Evolutionary conservation across 345 rosid species (phyloP), one percentile per base, ranked within the genome.

Genomic region (Syzygium jambos): DNA sequence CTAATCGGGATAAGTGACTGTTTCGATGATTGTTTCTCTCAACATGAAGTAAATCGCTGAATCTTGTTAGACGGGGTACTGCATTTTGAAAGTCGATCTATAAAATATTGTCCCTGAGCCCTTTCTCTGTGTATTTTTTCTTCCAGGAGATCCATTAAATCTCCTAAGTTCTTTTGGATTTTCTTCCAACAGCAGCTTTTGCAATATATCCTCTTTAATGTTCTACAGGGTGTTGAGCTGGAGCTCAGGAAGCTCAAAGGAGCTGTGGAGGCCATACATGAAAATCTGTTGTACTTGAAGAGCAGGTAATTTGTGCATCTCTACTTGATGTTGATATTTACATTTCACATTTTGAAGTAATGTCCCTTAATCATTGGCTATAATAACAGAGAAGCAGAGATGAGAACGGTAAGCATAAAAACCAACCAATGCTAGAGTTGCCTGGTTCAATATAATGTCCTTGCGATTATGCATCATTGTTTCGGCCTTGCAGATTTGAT

Each of bases 201-300:
- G 29, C 86, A 34, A 30, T 85, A 5, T 34, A 41, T 19, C 5
- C 52, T 49, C 86, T 38, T 85, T 54, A 83, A 30, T 5, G 84
- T 86, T 85, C n/a, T 86, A 65, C 86, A 97, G 99, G 99, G 99
- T 84, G 98, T 98, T 85, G 99, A 95, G 89, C 95, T 98, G 80
- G 94, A 94, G 90, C 89, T 98, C 73, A 93, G 89, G 92, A 95
- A 92, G 89, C 99, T 98, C 34, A 95, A 92, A 63, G 99, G 94
- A 63, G 78, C 88, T 52, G 97, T 95, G 85, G 90, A 95, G 59
- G 89, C 95, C 41, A 95, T 98, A 84, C 97, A 90, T 51, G 93
- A 92, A 51, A 93, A 94, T 87, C 68, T 96, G 38, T 56, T 93
- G 83, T 92, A 93, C 87, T 93, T 98, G 49, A 95, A 92, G 89